Percentiles rank a stretch among this genome's conserved stretches.
Conservation (phyloP, 805 yeast species). For the Maudiozyma turicensis region DNA sequence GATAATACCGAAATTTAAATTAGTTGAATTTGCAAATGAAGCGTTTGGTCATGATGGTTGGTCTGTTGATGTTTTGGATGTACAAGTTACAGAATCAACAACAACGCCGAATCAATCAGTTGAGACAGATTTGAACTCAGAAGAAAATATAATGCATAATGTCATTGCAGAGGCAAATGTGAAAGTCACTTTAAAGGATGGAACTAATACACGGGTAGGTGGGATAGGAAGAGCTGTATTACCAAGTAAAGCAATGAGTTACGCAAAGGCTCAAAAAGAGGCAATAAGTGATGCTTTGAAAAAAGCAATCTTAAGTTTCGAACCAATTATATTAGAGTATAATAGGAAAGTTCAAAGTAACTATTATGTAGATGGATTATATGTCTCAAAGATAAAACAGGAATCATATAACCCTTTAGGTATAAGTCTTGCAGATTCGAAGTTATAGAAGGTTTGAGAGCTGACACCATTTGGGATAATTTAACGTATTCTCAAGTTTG, state of each 20-base stretch:
- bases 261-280: conserved; percentile 72
- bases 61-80: conserved; percentile 35
- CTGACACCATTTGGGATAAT: neutral
- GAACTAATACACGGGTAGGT: conserved; percentile 68
- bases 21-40: conserved; percentile 39
- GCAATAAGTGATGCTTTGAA: conserved; percentile 81
- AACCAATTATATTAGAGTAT: conserved; percentile 42
- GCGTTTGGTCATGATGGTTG: conserved; percentile 51
- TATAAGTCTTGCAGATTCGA: neutral
- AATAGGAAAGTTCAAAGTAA: conserved; percentile 28
- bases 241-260: conserved; percentile 56
- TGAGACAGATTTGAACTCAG: neutral
- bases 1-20: conserved; percentile 28
- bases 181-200: conserved; percentile 66
- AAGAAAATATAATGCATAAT: conserved; percentile 10
- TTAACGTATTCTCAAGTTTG: too few species aligned
- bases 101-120: conserved; percentile 1
- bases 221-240: conserved; percentile 67
- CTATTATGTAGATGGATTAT: conserved; percentile 29
- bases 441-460: too few species aligned
- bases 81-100: conserved; percentile 15
- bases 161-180: conserved; percentile 37
- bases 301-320: conserved; percentile 70
- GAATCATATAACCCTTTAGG: neutral
- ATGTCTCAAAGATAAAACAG: conserved; percentile 9